Evolutionary conservation across 108 stramenopile species (phyloP).

Genomic region (Nitzschia palea): DNA sequence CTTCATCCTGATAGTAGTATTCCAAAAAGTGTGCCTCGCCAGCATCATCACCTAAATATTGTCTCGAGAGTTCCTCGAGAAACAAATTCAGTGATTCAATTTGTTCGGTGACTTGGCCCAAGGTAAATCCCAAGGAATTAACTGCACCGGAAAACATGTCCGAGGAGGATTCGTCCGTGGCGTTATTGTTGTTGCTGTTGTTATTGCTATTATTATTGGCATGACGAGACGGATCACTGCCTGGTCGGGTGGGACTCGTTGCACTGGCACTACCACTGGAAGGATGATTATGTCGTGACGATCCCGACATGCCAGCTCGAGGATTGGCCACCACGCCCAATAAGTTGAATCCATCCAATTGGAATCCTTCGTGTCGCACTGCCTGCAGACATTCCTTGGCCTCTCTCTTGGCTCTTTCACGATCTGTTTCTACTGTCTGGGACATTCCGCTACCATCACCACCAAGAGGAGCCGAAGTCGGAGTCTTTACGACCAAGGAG

Average conservation of each 20-base stretch:
- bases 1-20: constrained; percentile 41
- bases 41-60: constrained; percentile 44
- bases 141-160: constrained; percentile 45
- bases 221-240: no score
- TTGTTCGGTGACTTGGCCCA: constrained; percentile 54
- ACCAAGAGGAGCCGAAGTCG: no score
- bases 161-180: constrained; percentile 1
- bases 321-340: constrained; percentile 82
- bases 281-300: background rate
- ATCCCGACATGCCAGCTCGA: constrained; percentile 31
- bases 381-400: constrained; percentile 37
- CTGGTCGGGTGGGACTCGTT: background rate
- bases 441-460: no score
- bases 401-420: constrained; percentile 33
- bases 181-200: background rate
- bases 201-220: background rate
- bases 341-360: constrained; percentile 83
- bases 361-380: constrained; percentile 32
- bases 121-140: constrained; percentile 39
- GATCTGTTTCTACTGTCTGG: constrained; percentile 14
- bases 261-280: background rate
- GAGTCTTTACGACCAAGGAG: no score
- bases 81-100: constrained; percentile 48
- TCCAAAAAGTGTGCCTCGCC: constrained; percentile 35
- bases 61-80: constrained; percentile 43